Conservation (phyloP, 106 monocot genomes). For the Apostasia ramifera region DNA sequence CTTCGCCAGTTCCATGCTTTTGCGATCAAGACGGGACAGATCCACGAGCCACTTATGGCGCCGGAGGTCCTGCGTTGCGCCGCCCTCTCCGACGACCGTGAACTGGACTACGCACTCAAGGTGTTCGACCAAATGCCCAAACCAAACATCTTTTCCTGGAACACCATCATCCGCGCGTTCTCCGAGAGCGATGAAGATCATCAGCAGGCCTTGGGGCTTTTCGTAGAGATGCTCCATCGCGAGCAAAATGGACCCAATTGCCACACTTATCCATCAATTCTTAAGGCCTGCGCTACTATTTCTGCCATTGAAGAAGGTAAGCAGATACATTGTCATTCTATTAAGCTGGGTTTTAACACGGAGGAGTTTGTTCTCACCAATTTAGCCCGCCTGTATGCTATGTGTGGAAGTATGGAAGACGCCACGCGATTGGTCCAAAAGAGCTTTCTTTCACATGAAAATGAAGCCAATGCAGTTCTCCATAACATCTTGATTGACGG, state of each 20-base stretch:
- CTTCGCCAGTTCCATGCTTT: slow-evolving; percentile 44
- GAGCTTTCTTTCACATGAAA: not conserved
- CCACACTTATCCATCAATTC: slow-evolving; percentile 40
- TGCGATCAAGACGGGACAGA: slow-evolving; percentile 39
- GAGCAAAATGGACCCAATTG: slow-evolving; percentile 17
- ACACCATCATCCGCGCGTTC: slow-evolving; percentile 39
- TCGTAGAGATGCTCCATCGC: slow-evolving; percentile 12
- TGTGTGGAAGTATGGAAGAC: slow-evolving; percentile 31
- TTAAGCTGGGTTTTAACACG: slow-evolving; percentile 21
- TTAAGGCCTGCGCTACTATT: slow-evolving; percentile 32
- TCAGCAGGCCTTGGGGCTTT: slow-evolving; percentile 14
- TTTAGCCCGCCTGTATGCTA: slow-evolving; percentile 37
- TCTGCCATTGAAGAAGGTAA: slow-evolving; percentile 23
- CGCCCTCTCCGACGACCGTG: slow-evolving; percentile 16
- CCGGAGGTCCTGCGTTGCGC: slow-evolving; percentile 40
- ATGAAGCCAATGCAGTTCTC: slow-evolving; percentile 25
- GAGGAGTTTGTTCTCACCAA: slow-evolving; percentile 48
- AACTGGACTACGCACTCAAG: slow-evolving; percentile 21
- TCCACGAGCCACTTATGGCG: slow-evolving; percentile 36
- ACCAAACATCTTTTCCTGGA: slow-evolving; percentile 40
- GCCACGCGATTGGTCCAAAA: slow-evolving; percentile 19
- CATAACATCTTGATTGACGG: slow-evolving; percentile 52
- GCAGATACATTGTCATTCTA: slow-evolving; percentile 35
- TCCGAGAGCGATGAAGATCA: slow-evolving; percentile 25
- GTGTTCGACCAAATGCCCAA: slow-evolving; percentile 38